Conservation (phyloP, 768 basidiomycete species). For the Tulasnella sp. region DNA sequence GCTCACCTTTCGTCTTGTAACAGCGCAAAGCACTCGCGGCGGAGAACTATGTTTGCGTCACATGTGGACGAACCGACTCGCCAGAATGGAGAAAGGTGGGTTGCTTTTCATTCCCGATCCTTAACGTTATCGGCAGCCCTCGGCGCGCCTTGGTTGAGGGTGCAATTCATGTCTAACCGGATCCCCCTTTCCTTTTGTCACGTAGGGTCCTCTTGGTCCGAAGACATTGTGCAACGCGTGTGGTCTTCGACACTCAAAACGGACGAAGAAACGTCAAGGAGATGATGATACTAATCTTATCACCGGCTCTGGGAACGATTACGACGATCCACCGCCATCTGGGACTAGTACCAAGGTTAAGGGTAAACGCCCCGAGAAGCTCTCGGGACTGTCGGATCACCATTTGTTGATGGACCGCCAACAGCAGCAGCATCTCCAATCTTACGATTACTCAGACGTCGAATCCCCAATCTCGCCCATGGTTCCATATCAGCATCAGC, state of each 20-base stretch:
- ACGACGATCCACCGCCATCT: no score
- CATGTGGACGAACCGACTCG: constrained; percentile 89
- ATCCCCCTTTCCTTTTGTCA: constrained; percentile 19
- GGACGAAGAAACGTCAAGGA: constrained; percentile 19
- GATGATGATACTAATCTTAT: no score
- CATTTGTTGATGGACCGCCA: no score
- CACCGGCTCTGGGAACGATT: no score
- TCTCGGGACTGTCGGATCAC: no score
- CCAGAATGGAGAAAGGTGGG: constrained; percentile 91
- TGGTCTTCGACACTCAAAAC: constrained; percentile 87
- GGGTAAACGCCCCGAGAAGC: no score
- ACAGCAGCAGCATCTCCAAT: no score
- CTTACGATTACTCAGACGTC: no score
- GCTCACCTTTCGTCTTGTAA: background rate
- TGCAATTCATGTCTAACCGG: background rate
- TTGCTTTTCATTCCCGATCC: background rate
- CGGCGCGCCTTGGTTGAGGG: background rate
- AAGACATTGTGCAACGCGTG: constrained; percentile 99
- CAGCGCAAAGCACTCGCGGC: constrained; percentile 34
- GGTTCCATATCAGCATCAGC: no score
- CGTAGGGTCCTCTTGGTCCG: constrained; percentile 75
- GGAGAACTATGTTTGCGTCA: constrained; percentile 73
- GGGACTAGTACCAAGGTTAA: no score
- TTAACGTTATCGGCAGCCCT: background rate
- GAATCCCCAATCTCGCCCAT: no score